Evolutionary conservation across 768 basidiomycete genomes (phyloP), one percentile per base, ranked within the genome.

Genomic region (Tricholoma sp.): DNA sequence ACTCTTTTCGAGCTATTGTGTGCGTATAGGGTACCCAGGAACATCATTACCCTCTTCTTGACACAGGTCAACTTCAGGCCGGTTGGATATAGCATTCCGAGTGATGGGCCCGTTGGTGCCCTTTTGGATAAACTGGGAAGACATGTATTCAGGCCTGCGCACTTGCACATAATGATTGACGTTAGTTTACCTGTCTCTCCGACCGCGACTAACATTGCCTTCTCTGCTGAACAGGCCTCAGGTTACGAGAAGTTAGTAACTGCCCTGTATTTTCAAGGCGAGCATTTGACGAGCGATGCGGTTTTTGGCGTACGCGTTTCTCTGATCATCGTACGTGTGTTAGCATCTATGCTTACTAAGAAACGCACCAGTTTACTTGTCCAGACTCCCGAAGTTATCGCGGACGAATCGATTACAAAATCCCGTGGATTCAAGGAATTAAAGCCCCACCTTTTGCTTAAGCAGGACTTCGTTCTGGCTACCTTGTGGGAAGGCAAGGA

Each of bases 251-350:
- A 81, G 45, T 80, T 94, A 19, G 73, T 78, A 16, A 93, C 91
- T 0, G 83, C 91, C 1, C 67, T 92, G 9, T 94, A 89, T 67
- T 84, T 86, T 12, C 81, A 86, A 55, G 85, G 83, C 4, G 88
- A 91, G 61, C 92, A 81, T 64, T 58, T 93, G 21, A 70, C 70
- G 5, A 89, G 83, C 58, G 91, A 94, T 65, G 77, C 82, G 10
- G 89, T 93, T 2, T 92, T 93, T 69, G 91, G 92, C 9, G 91
- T 89, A 21, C 90, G 90, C 70, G 79, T 80, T 50, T 89, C 87
- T 5, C 75, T 94, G 24, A 79, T 92, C 18, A 82, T 91, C 61
- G 90, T 91, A 70, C 52, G 83, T 76, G 8, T 47, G 18, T 37
- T 52, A 10, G 31, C 32, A 37, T 34, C 39, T 9, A 9, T 18